Percentiles rank a stretch among this genome's conserved stretches.
Evolutionary conservation across 805 yeast species (phyloP).

Genomic region (Candida nanaspora): DNA sequence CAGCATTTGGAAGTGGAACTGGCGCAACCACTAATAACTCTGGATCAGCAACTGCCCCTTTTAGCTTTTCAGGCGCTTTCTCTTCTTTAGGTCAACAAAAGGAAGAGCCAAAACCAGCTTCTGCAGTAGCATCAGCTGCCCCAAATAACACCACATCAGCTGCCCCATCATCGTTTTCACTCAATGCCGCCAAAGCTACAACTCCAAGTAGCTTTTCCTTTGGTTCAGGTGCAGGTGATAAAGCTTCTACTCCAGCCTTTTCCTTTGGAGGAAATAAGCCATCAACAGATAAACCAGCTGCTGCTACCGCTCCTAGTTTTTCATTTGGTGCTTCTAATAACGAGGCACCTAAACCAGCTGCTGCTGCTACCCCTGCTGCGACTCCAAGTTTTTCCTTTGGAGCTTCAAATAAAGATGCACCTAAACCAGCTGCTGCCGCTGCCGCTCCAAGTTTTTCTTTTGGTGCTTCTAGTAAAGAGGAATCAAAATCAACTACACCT

Average conservation of each 20-base stretch:
- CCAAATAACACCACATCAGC: not conserved
- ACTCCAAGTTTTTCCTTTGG: conserved; percentile 4
- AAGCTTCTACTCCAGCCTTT: conserved; percentile 5
- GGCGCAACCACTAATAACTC: not conserved
- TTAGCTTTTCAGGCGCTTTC: conserved; percentile 2
- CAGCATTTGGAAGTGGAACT: conserved; percentile 1
- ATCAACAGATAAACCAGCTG: not conserved
- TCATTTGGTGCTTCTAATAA: conserved; percentile 12
- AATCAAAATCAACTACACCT: conserved; percentile 7
- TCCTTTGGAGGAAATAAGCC: conserved; percentile 2
- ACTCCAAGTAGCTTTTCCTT: too few species aligned
- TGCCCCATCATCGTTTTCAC: conserved; percentile 5
- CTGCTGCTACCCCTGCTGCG: conserved; percentile 7
- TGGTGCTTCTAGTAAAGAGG: conserved; percentile 6
- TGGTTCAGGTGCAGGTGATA: too few species aligned
- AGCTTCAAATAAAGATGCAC: not conserved
- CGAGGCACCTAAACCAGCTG: conserved; percentile 9
- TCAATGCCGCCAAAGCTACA: conserved; percentile 9
- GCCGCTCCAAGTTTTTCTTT: conserved; percentile 6
- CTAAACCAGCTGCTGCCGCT: conserved; percentile 1
- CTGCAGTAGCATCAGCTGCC: conserved; percentile 4
- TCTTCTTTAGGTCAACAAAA: too few species aligned
- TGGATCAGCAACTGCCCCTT: not conserved
- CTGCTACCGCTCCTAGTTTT: conserved; percentile 2
- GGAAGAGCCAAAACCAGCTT: conserved; percentile 5